Conservation (phyloP, 345 rosid species). For the Brassica rapa region DNA sequence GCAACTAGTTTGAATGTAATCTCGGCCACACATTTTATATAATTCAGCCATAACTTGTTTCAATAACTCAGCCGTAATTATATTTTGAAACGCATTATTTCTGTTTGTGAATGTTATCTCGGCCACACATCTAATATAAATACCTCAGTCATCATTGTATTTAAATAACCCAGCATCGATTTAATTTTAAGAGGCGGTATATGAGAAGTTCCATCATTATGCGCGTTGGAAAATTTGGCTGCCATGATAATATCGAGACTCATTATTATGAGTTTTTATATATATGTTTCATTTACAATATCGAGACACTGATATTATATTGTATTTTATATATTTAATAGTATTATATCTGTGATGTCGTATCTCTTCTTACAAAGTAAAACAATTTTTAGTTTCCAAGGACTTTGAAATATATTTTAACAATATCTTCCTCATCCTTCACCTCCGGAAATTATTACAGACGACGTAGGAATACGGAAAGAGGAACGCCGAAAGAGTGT, state of each 20-base stretch:
- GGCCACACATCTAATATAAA: not conserved
- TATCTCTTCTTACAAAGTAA: not conserved
- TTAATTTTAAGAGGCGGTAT: not conserved
- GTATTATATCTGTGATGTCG: not conserved
- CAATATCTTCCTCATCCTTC: not conserved
- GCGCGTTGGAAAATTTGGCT: not conserved
- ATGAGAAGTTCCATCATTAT: not conserved
- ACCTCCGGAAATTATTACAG: not conserved
- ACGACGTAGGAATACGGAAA: not conserved
- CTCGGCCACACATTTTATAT: not conserved
- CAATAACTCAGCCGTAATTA: not conserved
- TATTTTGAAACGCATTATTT: not conserved
- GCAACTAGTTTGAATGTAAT: too few species aligned
- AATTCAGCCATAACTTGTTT: not conserved
- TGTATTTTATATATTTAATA: not conserved
- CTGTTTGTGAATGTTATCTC: not conserved
- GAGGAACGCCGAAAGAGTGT: not conserved
- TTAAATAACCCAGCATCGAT: not conserved
- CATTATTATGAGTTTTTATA: not conserved
- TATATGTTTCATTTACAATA: not conserved
- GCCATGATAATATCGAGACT: not conserved
- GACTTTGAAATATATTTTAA: not conserved
- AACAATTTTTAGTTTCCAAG: not conserved
- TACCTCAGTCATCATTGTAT: not conserved
- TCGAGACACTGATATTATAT: not conserved